phyloP scores from a whole-genome alignment of 192 early-diverging fungal genomes.

The Umbelopsis vinacea region DNA sequence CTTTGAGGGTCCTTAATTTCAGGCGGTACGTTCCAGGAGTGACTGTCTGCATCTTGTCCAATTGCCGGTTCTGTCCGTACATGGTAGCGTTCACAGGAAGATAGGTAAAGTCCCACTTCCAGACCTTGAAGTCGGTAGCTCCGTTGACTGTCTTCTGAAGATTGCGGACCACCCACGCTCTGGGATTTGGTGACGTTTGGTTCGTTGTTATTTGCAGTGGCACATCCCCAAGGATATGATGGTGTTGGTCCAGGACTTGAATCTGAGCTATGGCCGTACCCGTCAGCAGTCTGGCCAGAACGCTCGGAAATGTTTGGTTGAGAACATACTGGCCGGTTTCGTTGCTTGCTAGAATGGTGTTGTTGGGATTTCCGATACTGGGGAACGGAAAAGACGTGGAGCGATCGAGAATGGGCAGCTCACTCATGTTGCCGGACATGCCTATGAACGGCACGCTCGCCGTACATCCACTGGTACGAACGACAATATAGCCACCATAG shows the following conservation, averaged over 20 bases:
- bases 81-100: slow-evolving; percentile 29
- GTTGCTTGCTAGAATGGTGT: slow-evolving; percentile 8
- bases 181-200: neutral
- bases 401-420: slow-evolving; percentile 45
- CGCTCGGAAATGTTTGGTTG: slow-evolving; percentile 8
- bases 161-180: slow-evolving; percentile 25
- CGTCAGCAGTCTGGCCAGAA: slow-evolving; percentile 28
- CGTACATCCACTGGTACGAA: slow-evolving; percentile 14
- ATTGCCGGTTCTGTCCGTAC: slow-evolving; percentile 4
- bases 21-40: slow-evolving; percentile 25
- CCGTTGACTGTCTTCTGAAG: neutral
- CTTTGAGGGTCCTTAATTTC: slow-evolving; percentile 27
- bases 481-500: slow-evolving; percentile 48
- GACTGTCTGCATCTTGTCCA: neutral
- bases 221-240: slow-evolving; percentile 25
- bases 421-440: slow-evolving; percentile 44
- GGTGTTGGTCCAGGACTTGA: slow-evolving; percentile 20
- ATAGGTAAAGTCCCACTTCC: slow-evolving; percentile 32
- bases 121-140: slow-evolving; percentile 22
- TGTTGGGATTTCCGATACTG: slow-evolving; percentile 24
- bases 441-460: slow-evolving; percentile 47
- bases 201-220: slow-evolving; percentile 27
- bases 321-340: neutral
- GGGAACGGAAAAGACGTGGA: slow-evolving; percentile 32
- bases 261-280: slow-evolving; percentile 31